These are phyloP conservation scores for Colletotrichum chlorophyti DNA, from an alignment of 2,329 filamentous ascomycete genomes.

Conservation along the genomic window DNA sequence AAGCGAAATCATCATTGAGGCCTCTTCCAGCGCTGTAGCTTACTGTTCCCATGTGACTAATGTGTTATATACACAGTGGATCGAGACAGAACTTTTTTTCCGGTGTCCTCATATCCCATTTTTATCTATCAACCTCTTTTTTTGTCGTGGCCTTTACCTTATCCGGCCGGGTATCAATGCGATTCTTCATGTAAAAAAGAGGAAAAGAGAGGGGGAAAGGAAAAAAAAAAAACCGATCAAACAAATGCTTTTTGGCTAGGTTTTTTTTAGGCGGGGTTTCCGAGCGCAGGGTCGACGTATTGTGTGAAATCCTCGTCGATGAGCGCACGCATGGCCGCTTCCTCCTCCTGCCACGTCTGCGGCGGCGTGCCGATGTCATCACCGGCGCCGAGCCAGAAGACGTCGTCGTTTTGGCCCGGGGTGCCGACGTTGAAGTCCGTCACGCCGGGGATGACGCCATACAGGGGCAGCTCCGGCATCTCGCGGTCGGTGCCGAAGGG, in stretches of 20 bases:
- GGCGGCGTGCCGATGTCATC: slow-evolving; percentile 37
- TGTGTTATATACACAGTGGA: not conserved
- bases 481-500: slow-evolving; percentile 16
- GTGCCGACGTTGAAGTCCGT: not conserved
- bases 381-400: slow-evolving; percentile 40
- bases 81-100: slow-evolving; percentile 16
- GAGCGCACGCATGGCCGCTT: slow-evolving; percentile 50
- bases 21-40: no score
- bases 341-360: slow-evolving; percentile 50
- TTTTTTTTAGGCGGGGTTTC: not conserved
- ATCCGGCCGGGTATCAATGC: slow-evolving; percentile 27
- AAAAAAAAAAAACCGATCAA: not conserved
- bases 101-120: not conserved
- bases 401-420: slow-evolving; percentile 23
- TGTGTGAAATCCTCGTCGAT: slow-evolving; percentile 30
- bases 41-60: no score
- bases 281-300: slow-evolving; percentile 28
- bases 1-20: no score
- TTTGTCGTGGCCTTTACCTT: slow-evolving; percentile 5
- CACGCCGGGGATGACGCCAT: slow-evolving; percentile 22
- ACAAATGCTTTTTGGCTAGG: not conserved
- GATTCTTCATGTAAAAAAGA: not conserved
- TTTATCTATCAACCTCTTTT: slow-evolving; percentile 6
- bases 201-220: not conserved
- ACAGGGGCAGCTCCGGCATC: slow-evolving; percentile 28